Conservation (phyloP, 805 yeast species). For the Kazachstania viticola region DNA sequence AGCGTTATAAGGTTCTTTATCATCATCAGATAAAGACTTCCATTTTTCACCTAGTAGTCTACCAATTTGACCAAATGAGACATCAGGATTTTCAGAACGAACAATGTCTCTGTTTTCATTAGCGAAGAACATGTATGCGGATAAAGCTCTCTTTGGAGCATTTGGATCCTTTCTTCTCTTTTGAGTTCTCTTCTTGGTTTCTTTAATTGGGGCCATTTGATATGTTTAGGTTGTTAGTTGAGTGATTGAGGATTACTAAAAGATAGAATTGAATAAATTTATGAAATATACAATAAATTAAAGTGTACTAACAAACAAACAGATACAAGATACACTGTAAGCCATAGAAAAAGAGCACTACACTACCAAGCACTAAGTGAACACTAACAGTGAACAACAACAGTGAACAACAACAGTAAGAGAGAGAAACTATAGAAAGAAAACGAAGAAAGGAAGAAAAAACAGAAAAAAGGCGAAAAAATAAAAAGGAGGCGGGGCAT, state of each 20-base stretch:
- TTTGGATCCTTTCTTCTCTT: conserved; percentile 71
- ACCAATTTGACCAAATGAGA: conserved; percentile 91
- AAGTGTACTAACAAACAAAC: too few relatives aligned
- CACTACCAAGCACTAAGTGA: too few relatives aligned
- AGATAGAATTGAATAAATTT: too few relatives aligned
- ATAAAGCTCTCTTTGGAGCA: conserved; percentile 97
- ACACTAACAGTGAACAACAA: too few relatives aligned
- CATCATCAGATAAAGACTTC: conserved; percentile 79
- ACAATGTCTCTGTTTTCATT: conserved; percentile 94
- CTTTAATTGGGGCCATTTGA: conserved; percentile 4
- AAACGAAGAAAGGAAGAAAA: too few relatives aligned
- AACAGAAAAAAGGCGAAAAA: too few relatives aligned
- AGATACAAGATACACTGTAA: too few relatives aligned
- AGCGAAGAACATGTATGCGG: conserved; percentile 98
- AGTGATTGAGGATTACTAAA: neutral
- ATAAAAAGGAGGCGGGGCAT: too few relatives aligned
- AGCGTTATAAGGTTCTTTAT: conserved; percentile 80
- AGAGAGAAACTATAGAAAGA: too few relatives aligned
- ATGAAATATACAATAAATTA: too few relatives aligned
- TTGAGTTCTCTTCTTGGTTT: conserved; percentile 28
- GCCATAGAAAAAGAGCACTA: too few relatives aligned
- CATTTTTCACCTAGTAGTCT: conserved; percentile 90
- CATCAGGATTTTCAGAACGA: conserved; percentile 93
- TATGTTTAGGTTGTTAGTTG: neutral
- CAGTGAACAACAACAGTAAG: too few relatives aligned